Evolutionary conservation across 2,329 filamentous ascomycete genomes (phyloP).

Genomic region (Penicillium sp.): DNA sequence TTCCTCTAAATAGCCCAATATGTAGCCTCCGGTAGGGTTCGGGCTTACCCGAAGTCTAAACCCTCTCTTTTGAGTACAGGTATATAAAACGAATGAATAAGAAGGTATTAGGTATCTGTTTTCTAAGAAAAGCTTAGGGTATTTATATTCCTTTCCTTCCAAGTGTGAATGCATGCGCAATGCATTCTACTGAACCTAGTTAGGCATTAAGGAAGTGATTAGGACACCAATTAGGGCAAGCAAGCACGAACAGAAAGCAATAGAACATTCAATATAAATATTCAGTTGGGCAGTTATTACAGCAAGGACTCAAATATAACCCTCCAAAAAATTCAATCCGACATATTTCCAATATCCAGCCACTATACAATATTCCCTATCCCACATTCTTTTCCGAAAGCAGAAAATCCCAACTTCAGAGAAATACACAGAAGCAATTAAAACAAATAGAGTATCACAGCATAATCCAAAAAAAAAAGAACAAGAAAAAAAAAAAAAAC

Average conservation of each 20-base stretch:
- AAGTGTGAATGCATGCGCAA: no score
- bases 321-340: neutral
- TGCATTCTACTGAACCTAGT: no score
- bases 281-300: neutral
- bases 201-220: no score
- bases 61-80: no score
- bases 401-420: neutral
- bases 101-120: no score
- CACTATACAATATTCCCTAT: constrained; percentile 5
- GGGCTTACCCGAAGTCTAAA: no score
- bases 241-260: neutral
- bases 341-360: constrained; percentile 5
- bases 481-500: constrained; percentile 1
- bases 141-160: no score
- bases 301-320: neutral
- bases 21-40: no score
- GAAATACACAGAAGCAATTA: neutral
- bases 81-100: no score
- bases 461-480: neutral
- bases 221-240: no score
- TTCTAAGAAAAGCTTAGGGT: no score
- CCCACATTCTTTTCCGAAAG: constrained; percentile 11
- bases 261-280: neutral
- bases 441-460: constrained; percentile 7
- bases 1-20: no score